These are phyloP conservation scores for Ceratocystis eucalypticola DNA, from an alignment of 2,329 filamentous ascomycete genomes.

Conservation along the genomic window DNA sequence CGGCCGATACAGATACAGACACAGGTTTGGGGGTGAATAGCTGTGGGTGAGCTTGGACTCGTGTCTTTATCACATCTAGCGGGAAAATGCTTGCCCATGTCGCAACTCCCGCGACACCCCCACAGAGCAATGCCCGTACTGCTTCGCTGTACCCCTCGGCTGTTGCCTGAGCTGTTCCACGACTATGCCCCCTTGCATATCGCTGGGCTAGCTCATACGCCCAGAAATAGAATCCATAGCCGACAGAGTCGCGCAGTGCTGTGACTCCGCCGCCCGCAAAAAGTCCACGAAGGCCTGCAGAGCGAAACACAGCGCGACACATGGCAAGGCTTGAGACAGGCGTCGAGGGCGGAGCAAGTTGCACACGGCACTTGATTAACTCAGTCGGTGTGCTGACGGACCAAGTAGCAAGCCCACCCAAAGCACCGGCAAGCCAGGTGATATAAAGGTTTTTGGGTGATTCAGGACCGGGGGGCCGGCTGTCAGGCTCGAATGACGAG, in stretches of 20 bases:
- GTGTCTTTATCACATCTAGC: conserved; percentile 81
- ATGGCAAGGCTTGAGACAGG: conserved; percentile 36
- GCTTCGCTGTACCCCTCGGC: conserved; percentile 30
- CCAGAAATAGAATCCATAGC: conserved; percentile 98
- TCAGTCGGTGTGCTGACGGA: conserved; percentile 79
- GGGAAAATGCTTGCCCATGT: conserved; percentile 90
- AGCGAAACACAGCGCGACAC: conserved; percentile 47
- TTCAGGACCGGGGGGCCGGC: conserved; percentile 24
- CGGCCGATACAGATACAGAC: no score
- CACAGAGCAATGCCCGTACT: conserved; percentile 61
- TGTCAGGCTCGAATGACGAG: neutral
- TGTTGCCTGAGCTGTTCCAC: conserved; percentile 16
- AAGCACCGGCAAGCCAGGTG: conserved; percentile 66
- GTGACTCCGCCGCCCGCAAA: conserved; percentile 76
- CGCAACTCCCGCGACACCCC: conserved; percentile 71
- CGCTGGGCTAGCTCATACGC: conserved; percentile 53
- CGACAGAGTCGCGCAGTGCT: conserved; percentile 68
- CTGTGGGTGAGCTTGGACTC: conserved; percentile 46
- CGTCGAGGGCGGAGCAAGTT: conserved; percentile 35
- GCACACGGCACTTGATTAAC: conserved; percentile 77
- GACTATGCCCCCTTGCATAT: conserved; percentile 18
- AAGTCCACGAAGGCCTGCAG: conserved; percentile 51
- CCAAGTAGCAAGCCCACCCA: conserved; percentile 75
- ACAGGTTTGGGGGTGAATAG: neutral
- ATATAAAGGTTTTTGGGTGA: conserved; percentile 40